These are phyloP conservation scores for Gastrolobium bilobum DNA, from an alignment of 306 rosid genomes.

Conservation along the genomic window DNA sequence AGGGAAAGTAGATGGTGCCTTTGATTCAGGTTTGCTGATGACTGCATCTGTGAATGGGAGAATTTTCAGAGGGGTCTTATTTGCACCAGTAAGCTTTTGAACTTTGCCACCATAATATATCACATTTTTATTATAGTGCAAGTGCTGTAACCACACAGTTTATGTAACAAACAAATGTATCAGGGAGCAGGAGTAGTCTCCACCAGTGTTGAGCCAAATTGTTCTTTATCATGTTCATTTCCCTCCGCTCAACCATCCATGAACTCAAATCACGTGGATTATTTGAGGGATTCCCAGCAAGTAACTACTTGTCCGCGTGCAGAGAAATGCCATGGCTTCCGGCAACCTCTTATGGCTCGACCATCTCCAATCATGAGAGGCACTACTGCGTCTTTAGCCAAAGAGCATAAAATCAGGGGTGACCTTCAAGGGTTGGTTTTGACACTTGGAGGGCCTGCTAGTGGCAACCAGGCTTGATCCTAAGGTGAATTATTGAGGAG, in stretches of 20 bases:
- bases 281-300: constrained; percentile 50
- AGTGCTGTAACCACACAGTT: background rate
- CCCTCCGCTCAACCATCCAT: constrained; percentile 51
- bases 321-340: constrained; percentile 51
- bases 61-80: constrained; percentile 81
- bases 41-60: constrained; percentile 84
- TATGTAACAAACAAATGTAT: constrained; percentile 24
- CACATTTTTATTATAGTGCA: background rate
- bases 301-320: constrained; percentile 44
- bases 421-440: constrained; percentile 86
- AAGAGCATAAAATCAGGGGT: constrained; percentile 69
- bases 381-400: constrained; percentile 48
- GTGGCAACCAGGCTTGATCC: constrained; percentile 54
- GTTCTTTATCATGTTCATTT: constrained; percentile 38
- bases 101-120: background rate
- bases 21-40: constrained; percentile 89
- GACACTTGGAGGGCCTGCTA: constrained; percentile 89
- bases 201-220: constrained; percentile 53
- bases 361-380: constrained; percentile 58
- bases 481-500: constrained; percentile 31
- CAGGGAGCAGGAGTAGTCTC: constrained; percentile 69
- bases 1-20: constrained; percentile 88
- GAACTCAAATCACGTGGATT: constrained; percentile 53
- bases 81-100: constrained; percentile 78
- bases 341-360: constrained; percentile 52